Base-by-base conservation (phyloP, 164 flowering plant species). In the Stephania japonica region DNA sequence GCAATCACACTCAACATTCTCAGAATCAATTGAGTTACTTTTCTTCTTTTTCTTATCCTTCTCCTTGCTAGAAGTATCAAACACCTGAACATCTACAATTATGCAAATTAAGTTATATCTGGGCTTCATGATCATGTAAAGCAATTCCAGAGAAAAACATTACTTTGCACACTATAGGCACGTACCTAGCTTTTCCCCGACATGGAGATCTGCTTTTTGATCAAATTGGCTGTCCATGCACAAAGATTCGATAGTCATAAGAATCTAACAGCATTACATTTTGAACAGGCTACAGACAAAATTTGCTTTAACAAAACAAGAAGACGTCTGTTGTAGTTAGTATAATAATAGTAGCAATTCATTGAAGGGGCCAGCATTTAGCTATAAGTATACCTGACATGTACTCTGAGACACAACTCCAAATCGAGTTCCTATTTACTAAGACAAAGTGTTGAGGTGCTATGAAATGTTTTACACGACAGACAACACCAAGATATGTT, bases 31-130 rank as follows among this genome's bases (percentile, higher is more conserved):
- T 70, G 64, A 67, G 74, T 81, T 85, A 67, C n/a, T 73, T 71
- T 81, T 79, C 78, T 81, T 88, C 70, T 77, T 82, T 81, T 78
- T 87, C 65, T 87, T 84, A 14, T 79, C 79, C 76, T 84, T 85
- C n/a, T n/a, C 56, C 19, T 75, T 43, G 18, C 26, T 32, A 41
- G 32, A 41, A 26, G 26, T 67, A 27, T 18, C 68, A 42, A 69
- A 75, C 63, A 42, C 42, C 24, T 12, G 75, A 50, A 25, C 67
- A 73, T 74, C 82, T 80, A 77, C 77, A 80, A 70, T 76, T 67
- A 38, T 69, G 47, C 47, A 65, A 67, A 56, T 44, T 24, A 25
- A 68, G 68, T 76, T 68, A 80, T 75, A 38, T 21, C 67, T 53
- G 61, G 70, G 59, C 61, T 72, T 64, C 41, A 27, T 27, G 42